Base-by-base conservation (phyloP, 805 yeast genomes). In the Saccharomycopsis fodiens region DNA sequence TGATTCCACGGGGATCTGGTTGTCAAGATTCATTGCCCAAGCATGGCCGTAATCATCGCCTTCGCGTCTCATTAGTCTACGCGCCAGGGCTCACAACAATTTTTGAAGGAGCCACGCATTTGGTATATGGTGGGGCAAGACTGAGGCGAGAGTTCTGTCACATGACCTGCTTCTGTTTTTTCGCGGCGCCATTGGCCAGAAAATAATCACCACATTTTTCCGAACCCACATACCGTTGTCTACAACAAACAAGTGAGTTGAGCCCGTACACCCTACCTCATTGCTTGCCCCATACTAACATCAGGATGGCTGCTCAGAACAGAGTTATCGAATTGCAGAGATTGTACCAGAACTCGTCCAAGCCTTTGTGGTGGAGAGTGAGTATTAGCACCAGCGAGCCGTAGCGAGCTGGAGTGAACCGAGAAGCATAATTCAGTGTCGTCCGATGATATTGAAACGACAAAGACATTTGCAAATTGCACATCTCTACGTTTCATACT, bases 261-360 rank as follows among this genome's bases (percentile, higher is more conserved):
- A n/a, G n/a, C n/a, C n/a, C n/a, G n/a, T n/a, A n/a, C n/a, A n/a
- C n/a, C n/a, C n/a, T n/a, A n/a, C n/a, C n/a, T n/a, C n/a, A n/a
- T n/a, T n/a, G n/a, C n/a, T n/a, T n/a, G n/a, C n/a, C n/a, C n/a
- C n/a, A 25, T 7, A 25, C 29, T 25, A 25, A 25, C 29, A 25
- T 25, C 6, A 22, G 45, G 55, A 65, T 67, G 70, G 65, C 71
- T 43, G 64, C 69, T 59, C 62, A 58, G 55, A 57, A 61, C 60
- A 62, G 53, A 55, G 72, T 77, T 58, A 73, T 77, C 54, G 73
- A 75, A 62, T 59, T 74, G 57, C 83, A 78, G 70, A 77, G 69
- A 65, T 57, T 74, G 52, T 77, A 72, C 70, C 83, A 78, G 66
- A 50, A 65, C 35, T 67, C 81, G 41, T 63, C 68, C 45, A 78